Evolutionary conservation across 805 yeast genomes (phyloP).

Genomic region (Nakazawaea peltata): DNA sequence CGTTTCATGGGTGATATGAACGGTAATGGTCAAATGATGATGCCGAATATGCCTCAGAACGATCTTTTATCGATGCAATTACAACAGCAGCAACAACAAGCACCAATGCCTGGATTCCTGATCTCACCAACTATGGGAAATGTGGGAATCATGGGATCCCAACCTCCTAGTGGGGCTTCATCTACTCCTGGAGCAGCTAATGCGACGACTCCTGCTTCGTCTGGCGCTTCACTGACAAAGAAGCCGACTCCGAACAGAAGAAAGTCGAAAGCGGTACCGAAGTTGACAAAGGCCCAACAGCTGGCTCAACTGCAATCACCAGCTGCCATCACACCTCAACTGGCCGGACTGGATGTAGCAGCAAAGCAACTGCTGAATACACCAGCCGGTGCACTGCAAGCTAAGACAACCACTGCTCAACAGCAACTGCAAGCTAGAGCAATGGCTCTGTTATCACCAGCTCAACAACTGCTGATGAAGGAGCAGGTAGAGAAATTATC

Average conservation of each 20-base stretch:
- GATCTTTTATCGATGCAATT: slow-evolving; percentile 8
- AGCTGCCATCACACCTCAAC: no score
- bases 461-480: slow-evolving; percentile 20
- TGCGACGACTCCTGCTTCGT: slow-evolving; percentile 8
- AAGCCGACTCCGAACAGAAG: slow-evolving; percentile 16
- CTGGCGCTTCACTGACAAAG: slow-evolving; percentile 11
- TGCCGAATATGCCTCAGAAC: slow-evolving; percentile 3
- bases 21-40: slow-evolving; percentile 4
- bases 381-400: slow-evolving; percentile 10
- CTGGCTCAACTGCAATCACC: no score
- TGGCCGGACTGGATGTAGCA: neutral
- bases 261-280: slow-evolving; percentile 14
- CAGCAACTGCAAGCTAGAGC: slow-evolving; percentile 3
- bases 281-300: slow-evolving; percentile 8
- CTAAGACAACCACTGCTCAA: no score
- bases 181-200: slow-evolving; percentile 2
- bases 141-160: no score
- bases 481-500: slow-evolving; percentile 21
- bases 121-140: no score
- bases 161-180: no score
- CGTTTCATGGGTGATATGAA: neutral
- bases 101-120: no score
- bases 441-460: slow-evolving; percentile 15
- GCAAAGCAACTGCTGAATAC: slow-evolving; percentile 13
- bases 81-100: slow-evolving; percentile 25